A percentile compares a stretch with the other conserved stretches of the same genome.
These are phyloP conservation scores for Trichoderma afroharzianum DNA, from an alignment of 2,329 filamentous ascomycete species.

Conservation along the genomic window DNA sequence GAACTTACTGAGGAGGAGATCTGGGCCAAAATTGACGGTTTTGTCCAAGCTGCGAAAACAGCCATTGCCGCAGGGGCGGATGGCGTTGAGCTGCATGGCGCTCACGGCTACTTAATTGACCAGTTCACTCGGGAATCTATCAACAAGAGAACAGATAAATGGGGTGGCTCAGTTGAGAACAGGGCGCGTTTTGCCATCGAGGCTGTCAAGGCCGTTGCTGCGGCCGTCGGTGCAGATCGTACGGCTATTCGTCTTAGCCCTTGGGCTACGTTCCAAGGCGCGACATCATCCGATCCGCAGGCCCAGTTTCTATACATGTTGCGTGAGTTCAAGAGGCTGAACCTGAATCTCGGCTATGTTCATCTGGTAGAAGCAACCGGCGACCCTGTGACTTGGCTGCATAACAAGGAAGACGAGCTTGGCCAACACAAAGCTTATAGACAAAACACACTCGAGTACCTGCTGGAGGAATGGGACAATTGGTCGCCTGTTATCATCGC, in stretches of 20 bases:
- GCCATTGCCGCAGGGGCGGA: neutral
- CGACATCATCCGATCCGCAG: neutral
- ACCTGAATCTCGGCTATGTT: neutral
- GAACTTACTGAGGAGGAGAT: neutral
- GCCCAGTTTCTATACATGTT: neutral
- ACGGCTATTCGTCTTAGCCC: neutral
- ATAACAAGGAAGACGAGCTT: neutral
- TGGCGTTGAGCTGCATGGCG: neutral
- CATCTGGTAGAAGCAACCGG: constrained; percentile 6
- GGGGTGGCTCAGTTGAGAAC: neutral
- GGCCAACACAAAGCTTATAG: neutral
- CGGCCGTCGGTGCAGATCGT: neutral
- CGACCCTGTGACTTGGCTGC: neutral
- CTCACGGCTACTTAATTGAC: neutral
- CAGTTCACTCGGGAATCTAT: neutral
- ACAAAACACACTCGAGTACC: neutral
- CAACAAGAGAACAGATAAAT: neutral
- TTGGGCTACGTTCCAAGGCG: neutral
- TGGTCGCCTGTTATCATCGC: neutral
- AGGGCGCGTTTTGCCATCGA: neutral
- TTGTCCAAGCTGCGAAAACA: neutral
- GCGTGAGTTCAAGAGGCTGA: neutral
- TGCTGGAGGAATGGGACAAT: neutral
- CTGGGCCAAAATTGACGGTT: neutral
- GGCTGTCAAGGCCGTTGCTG: neutral